phyloP scores from a whole-genome alignment of 305 asterid species.

The Solanum hybrid region DNA sequence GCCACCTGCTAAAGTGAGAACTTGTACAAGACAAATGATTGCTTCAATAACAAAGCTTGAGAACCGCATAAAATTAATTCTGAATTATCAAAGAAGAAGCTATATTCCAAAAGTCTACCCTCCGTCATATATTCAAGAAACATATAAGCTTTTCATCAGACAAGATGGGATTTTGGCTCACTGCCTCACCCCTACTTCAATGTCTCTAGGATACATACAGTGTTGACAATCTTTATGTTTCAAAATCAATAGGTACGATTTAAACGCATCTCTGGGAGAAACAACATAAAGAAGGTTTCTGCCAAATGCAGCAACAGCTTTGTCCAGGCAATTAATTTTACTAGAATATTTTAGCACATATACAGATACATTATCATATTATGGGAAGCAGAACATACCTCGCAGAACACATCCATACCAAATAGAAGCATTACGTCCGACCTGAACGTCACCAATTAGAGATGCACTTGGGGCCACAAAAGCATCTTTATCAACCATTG shows the following conservation, averaged over 20 bases:
- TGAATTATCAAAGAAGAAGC: background rate
- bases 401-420: constrained; percentile 76
- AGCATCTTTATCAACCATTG: constrained; percentile 46
- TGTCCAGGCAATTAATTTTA: background rate
- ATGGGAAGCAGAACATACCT: constrained; percentile 34
- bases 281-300: background rate
- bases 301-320: background rate
- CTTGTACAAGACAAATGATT: background rate
- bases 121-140: background rate
- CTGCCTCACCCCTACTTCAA: background rate
- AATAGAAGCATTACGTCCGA: constrained; percentile 52
- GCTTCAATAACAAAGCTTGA: background rate
- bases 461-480: constrained; percentile 82
- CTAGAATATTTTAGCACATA: background rate
- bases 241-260: background rate
- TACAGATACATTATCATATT: background rate
- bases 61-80: background rate
- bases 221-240: background rate
- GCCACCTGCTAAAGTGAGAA: background rate
- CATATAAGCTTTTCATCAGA: background rate
- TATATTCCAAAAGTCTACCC: background rate
- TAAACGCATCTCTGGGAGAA: background rate
- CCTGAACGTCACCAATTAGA: constrained; percentile 46
- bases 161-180: background rate
- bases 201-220: background rate